Evolutionary conservation across 305 asterid species (phyloP), one percentile per base, ranked within the genome.

Genomic region (Fraxinus angustifolia): DNA sequence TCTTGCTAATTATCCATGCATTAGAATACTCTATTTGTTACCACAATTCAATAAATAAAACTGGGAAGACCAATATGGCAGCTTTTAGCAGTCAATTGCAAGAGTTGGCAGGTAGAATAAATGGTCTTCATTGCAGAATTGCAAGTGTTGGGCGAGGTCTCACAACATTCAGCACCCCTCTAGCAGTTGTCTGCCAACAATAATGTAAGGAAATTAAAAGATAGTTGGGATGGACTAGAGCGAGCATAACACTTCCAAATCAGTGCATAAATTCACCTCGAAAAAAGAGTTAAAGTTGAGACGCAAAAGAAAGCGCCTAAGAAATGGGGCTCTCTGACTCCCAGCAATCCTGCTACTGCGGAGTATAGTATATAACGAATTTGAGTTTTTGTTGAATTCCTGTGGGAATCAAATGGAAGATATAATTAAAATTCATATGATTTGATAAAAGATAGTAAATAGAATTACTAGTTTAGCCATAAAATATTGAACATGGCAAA

Each of bases 311-410:
- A 96, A 96, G 65, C 97, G 97, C 89, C 98, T 86, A 80, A 96
- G 95, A 79, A 93, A 96, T 0, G 99, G 99, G 77, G 99, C 99
- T 73, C 99, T 92, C 87, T 96, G 98, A 87, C 99, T 96, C 86
- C 99, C 98, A 77, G 97, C 98, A 79, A 96, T 95, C 90, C 98
- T 91, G 90, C 97, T 93, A 82, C 96, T 94, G 33, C 98, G 96
- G 48, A 94, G 91, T 83, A 94, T 96, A 42, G 99, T 96, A 87
- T 96, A 96, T 82, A 94, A 85, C 73, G 99, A 96, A 90, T 93
- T 96, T 76, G 99, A 96, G 83, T 96, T 94, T 90, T 96, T 96
- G 85, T 91, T 88, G 83, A 96, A 96, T 81, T 94, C 99, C 98
- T 94, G 93, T 83, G 87, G 78, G 23, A 70, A 53, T 35, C 70